Percentiles rank a stretch among this genome's conserved stretches.
phyloP scores from a whole-genome alignment of 2,329 filamentous ascomycete genomes.

The Ciborinia camelliae region DNA sequence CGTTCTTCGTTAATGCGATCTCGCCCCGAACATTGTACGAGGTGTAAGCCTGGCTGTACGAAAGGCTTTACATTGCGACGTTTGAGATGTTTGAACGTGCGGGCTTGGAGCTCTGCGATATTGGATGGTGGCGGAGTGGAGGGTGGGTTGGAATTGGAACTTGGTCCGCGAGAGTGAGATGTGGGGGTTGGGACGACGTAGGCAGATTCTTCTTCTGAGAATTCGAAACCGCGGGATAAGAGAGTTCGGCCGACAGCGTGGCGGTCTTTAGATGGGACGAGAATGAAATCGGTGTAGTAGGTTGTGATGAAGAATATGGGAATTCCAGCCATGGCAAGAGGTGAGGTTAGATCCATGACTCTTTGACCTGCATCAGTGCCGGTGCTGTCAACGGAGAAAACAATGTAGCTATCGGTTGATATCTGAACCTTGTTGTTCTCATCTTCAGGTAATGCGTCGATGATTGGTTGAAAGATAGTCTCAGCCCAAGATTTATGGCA shows the following conservation, averaged over 20 bases:
- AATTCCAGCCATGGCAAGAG: slow-evolving; percentile 85
- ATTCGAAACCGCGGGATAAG: slow-evolving; percentile 76
- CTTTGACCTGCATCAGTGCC: slow-evolving; percentile 88
- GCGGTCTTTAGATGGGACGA: slow-evolving; percentile 75
- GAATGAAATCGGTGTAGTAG: slow-evolving; percentile 95
- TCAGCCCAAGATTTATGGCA: slow-evolving; percentile 74
- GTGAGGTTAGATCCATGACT: slow-evolving; percentile 87
- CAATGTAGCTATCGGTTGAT: slow-evolving; percentile 78
- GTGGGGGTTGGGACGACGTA: slow-evolving; percentile 54
- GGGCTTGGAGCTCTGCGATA: slow-evolving; percentile 72
- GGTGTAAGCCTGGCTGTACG: slow-evolving; percentile 63
- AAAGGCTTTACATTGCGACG: slow-evolving; percentile 71
- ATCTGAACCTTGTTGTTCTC: slow-evolving; percentile 60
- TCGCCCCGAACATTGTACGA: slow-evolving; percentile 79
- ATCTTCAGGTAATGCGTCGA: slow-evolving; percentile 58
- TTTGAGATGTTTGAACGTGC: slow-evolving; percentile 81
- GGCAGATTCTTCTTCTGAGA: slow-evolving; percentile 67
- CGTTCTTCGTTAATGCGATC: slow-evolving; percentile 32
- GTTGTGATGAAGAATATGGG: slow-evolving; percentile 99
- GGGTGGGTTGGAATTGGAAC: slow-evolving; percentile 48
- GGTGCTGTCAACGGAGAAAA: slow-evolving; percentile 85
- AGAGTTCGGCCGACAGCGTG: slow-evolving; percentile 73
- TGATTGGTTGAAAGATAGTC: slow-evolving; percentile 70
- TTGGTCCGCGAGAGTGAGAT: slow-evolving; percentile 39
- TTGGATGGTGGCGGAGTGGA: slow-evolving; percentile 74